These are phyloP conservation scores for Cadophora luteo-olivacea DNA, from an alignment of 2,329 filamentous ascomycete genomes.

Conservation along the genomic window DNA sequence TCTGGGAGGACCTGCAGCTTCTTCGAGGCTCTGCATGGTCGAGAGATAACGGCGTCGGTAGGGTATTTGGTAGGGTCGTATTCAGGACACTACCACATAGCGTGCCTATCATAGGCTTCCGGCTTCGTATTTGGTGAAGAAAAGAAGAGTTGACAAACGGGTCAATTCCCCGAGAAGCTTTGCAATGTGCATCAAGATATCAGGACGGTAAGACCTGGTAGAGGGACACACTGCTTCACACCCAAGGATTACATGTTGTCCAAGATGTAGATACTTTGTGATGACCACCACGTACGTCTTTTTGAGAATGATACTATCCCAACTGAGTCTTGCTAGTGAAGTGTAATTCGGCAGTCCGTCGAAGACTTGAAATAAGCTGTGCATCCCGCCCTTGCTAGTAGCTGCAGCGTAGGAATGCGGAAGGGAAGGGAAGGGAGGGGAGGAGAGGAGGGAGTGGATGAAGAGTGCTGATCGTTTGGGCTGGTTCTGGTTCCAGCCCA, in stretches of 20 bases:
- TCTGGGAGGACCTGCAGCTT: slow-evolving; percentile 23
- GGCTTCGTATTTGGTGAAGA: background rate
- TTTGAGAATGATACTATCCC: background rate
- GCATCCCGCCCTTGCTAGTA: background rate
- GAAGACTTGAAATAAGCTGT: background rate
- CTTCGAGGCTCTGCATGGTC: slow-evolving; percentile 11
- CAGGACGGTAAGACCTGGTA: too few species aligned
- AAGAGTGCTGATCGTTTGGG: background rate
- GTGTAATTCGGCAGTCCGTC: background rate
- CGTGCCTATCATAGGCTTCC: too few species aligned
- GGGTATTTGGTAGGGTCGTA: background rate
- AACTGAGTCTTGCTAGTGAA: background rate
- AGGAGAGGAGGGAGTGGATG: background rate
- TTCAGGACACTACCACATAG: background rate
- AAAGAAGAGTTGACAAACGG: background rate
- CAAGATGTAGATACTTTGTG: background rate
- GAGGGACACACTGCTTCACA: too few species aligned
- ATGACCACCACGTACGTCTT: background rate
- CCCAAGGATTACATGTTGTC: background rate
- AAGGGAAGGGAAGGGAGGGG: background rate
- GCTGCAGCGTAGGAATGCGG: background rate
- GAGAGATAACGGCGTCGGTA: background rate
- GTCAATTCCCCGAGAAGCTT: background rate
- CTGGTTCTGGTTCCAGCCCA: background rate
- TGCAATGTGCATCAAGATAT: background rate